These are phyloP conservation scores for Microstegium vimineum DNA, from an alignment of 176 grass and related monocot genomes.

Conservation along the genomic window DNA sequence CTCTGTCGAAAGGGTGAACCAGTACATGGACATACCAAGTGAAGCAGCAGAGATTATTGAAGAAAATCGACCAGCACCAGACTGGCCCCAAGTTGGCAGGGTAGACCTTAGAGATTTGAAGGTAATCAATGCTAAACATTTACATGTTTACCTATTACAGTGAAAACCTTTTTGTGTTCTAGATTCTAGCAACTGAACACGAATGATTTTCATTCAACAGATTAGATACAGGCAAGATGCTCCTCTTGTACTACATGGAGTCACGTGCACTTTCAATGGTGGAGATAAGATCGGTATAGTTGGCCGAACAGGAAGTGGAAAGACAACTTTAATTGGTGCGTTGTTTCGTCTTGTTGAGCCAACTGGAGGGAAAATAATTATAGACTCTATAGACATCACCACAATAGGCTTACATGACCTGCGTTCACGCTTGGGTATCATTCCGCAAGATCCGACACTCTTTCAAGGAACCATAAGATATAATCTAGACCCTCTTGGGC, in stretches of 20 bases:
- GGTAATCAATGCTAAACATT: conserved; percentile 33
- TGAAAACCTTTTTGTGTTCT: not conserved
- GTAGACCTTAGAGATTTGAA: conserved; percentile 78
- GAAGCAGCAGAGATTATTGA: conserved; percentile 72
- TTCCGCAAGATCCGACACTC: conserved; percentile 94
- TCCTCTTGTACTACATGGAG: conserved; percentile 67
- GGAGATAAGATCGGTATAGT: conserved; percentile 89
- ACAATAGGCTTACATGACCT: conserved; percentile 81
- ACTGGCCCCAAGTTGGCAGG: conserved; percentile 75
- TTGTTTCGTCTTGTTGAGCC: conserved; percentile 96
- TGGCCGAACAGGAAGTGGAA: conserved; percentile 88
- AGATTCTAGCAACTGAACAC: not conserved
- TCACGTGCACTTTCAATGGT: conserved; percentile 80
- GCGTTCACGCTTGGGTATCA: conserved; percentile 83
- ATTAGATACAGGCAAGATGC: conserved; percentile 77
- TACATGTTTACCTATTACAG: not conserved
- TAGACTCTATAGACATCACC: conserved; percentile 64
- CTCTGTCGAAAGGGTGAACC: conserved; percentile 86
- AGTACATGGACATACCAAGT: conserved; percentile 81
- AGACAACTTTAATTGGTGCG: conserved; percentile 87
- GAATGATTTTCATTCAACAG: conserved; percentile 47
- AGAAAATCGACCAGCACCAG: conserved; percentile 43
- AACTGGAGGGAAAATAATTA: conserved; percentile 66
- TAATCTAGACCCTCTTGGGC: conserved; percentile 71
- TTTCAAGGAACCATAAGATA: conserved; percentile 85